Evolutionary conservation across 768 basidiomycete species (phyloP), one percentile per base, ranked within the genome.

Genomic region (Phanerochaete sordida): DNA sequence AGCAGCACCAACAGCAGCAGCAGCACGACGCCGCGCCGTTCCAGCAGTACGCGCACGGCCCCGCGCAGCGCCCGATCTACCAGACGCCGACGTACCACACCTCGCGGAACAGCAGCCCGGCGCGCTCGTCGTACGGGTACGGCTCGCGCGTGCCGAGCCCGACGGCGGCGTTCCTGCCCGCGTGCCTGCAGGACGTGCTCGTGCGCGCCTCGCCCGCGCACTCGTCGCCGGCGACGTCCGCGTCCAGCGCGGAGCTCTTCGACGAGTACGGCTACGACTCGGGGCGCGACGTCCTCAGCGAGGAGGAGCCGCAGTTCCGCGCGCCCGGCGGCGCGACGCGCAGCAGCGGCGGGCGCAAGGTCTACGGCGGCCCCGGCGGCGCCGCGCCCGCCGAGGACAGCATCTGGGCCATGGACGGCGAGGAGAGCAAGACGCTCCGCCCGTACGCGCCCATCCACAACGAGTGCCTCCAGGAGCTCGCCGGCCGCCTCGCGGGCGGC

Each of bases 101-200:
- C 13, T 33, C 23, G 27, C 67, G 76, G 26, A 71, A 71, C 35
- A 70, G 73, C 27, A 59, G 23, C 77, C 78, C 21, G 77, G 37
- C 74, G 72, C 65, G 70, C 64, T 59, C 61, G 54, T 26, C 21
- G 7, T 31, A 53, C 30, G 51, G 35, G 6, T 13, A n/a, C 51
- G 3, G 12, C 30, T 24, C 7, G 83, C 85, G 11, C 37, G 54
- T 64, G 51, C 66, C 64, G 59, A 64, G 65, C 59, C 57, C 65
- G 63, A 48, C 68, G 63, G 35, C 63, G 1, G 80, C 76, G 19
- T 78, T 91, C 43, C 77, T 91, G n/a, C 90, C 90, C 2, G 84
- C 89, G 8, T 91, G 90, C 75, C 71, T 91, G 63, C 86, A 89
- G 67, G 87, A 90, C 63, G 85, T 89, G 24, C 82, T 90, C 21